These are phyloP conservation scores for Omphalea diandra DNA, from an alignment of 441 rosid genomes.

Conservation along the genomic window DNA sequence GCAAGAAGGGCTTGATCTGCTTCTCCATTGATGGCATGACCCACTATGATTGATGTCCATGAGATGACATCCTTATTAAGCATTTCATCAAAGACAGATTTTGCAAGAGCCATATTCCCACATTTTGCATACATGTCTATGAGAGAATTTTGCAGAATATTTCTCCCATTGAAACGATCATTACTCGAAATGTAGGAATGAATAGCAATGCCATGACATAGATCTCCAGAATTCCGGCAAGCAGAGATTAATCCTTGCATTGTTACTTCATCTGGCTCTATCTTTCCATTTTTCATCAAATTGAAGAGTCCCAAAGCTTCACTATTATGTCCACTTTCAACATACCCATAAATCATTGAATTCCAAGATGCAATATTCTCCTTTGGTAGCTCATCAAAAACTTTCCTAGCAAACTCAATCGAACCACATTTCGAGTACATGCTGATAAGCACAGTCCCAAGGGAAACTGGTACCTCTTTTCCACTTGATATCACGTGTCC, in stretches of 20 bases:
- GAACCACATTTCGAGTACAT: conserved; percentile 34
- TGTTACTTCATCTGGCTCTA: conserved; percentile 32
- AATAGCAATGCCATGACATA: conserved; percentile 26
- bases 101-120: conserved; percentile 32
- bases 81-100: conserved; percentile 26
- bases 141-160: conserved; percentile 33
- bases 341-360: conserved; percentile 36
- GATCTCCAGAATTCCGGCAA: conserved; percentile 30
- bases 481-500: conserved; percentile 21
- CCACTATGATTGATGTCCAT: conserved; percentile 41
- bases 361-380: conserved; percentile 28
- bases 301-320: conserved; percentile 33
- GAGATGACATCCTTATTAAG: conserved; percentile 34
- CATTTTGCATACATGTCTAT: conserved; percentile 38
- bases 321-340: conserved; percentile 20
- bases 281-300: conserved; percentile 20
- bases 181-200: conserved; percentile 25
- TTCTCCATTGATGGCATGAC: conserved; percentile 43
- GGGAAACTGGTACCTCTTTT: conserved; percentile 18
- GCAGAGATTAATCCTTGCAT: conserved; percentile 32
- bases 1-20: conserved; percentile 35
- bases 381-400: conserved; percentile 28
- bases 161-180: conserved; percentile 28
- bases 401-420: conserved; percentile 26
- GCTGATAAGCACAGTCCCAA: conserved; percentile 26